Base-by-base conservation (phyloP, 306 rosid genomes). In the Rosa persica region DNA sequence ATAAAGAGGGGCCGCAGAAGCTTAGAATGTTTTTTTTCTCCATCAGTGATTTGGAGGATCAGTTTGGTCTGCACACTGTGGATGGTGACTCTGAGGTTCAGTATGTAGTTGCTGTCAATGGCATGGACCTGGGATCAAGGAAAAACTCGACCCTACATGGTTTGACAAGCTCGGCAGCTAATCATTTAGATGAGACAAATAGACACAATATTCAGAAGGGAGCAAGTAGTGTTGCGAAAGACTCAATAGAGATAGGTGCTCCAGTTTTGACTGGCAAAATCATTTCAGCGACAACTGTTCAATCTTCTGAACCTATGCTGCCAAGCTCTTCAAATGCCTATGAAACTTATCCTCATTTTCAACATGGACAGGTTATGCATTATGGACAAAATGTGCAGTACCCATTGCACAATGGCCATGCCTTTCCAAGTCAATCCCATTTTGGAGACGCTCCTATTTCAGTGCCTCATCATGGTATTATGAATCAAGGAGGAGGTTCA, bases 101-200 rank as follows among this genome's bases (percentile, higher is more conserved):
- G 61, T 91, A 85, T 81, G 86, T 91, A 74, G 89, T 89, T 49
- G 97, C 97, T 81, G 93, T 91, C 74, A 91, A 91, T 84, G 92
- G 97, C 67, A 88, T 89, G 88, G 92, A 88, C 79, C 75, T 85
- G 52, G 90, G 84, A 61, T 83, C 89, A 13, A 89, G 97, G 80
- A 86, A 84, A 77, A 78, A 42, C 73, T 86, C 84, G n/a, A 81
- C 62, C 64, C 73, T 75, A 72, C 83, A 72, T 74, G 89, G 87
- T 71, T 76, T 86, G 40, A 85, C 69, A 15, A 76, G 83, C 86
- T 78, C 85, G 48, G 79, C 87, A 48, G 86, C 84, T 36, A 88
- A 86, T 80, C 83, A 78, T 61, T 67, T 86, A 42, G 76, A 67
- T 13, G 89, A 78, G 73, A 67, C 83, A 43, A 88, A 85, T 22